These are phyloP conservation scores for Ettlia oleoabundans DNA, from an alignment of 139 green algal species.

Conservation along the genomic window DNA sequence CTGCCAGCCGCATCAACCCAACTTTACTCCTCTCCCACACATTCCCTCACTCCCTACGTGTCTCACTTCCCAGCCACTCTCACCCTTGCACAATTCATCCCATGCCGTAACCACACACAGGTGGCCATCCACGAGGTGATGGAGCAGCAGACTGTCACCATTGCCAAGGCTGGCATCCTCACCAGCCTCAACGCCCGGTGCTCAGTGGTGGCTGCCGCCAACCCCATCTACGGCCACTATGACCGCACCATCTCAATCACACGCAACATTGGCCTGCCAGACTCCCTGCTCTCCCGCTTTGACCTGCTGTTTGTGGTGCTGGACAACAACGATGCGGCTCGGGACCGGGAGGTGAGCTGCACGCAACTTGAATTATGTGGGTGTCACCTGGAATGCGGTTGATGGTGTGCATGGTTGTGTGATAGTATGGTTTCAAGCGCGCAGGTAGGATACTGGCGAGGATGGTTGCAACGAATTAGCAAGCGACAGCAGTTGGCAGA, in stretches of 20 bases:
- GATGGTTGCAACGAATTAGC: too few species aligned
- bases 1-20: too few species aligned
- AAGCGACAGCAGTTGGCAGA: too few species aligned
- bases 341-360: slow-evolving; percentile 81
- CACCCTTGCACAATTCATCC: neutral
- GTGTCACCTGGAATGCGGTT: too few species aligned
- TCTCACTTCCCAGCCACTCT: neutral
- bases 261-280: slow-evolving; percentile 96
- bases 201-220: slow-evolving; percentile 76
- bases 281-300: slow-evolving; percentile 98
- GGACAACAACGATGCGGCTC: slow-evolving; percentile 83
- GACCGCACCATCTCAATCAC: slow-evolving; percentile 82
- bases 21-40: too few species aligned
- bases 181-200: slow-evolving; percentile 95
- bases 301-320: slow-evolving; percentile 98
- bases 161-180: slow-evolving; percentile 98
- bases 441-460: too few species aligned
- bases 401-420: too few species aligned
- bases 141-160: slow-evolving; percentile 98
- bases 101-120: neutral
- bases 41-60: too few species aligned
- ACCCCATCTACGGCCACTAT: slow-evolving; percentile 65
- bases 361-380: too few species aligned
- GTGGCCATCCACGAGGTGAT: slow-evolving; percentile 99
- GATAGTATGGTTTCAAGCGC: too few species aligned